Conservation (phyloP, 2,329 filamentous ascomycete species). For the Tricladium varicosporioides region DNA sequence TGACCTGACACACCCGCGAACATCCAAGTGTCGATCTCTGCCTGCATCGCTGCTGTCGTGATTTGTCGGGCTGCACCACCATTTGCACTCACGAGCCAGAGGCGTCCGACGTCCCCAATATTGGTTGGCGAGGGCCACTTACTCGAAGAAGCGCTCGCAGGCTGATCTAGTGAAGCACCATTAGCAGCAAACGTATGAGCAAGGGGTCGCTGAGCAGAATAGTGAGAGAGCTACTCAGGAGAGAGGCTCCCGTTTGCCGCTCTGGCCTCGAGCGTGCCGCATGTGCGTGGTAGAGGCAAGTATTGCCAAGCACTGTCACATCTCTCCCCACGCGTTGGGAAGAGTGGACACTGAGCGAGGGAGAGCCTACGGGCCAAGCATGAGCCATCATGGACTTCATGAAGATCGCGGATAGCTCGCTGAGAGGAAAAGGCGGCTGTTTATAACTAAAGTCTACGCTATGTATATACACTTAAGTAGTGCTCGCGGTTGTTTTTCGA, state of each 20-base stretch:
- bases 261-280: no score
- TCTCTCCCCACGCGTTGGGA: no score
- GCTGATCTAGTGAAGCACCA: conserved; percentile 9
- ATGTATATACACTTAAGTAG: no score
- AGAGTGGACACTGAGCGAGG: no score
- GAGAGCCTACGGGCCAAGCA: no score
- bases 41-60: conserved; percentile 17
- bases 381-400: no score
- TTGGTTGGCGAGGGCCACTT: conserved; percentile 15
- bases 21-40: conserved; percentile 26
- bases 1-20: conserved; percentile 26
- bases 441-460: no score
- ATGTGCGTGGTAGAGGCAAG: no score
- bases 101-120: conserved; percentile 15
- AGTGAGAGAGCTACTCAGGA: neutral
- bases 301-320: no score
- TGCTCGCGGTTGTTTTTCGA: no score
- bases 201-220: neutral
- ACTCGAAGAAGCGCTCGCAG: conserved; percentile 1
- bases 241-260: neutral
- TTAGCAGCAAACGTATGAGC: neutral
- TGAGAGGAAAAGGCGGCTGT: no score
- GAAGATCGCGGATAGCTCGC: no score
- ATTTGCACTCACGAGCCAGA: conserved; percentile 6
- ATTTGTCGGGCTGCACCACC: conserved; percentile 20